phyloP scores from a whole-genome alignment of 176 grass and related monocot genomes.

The Elaeis guineensis region DNA sequence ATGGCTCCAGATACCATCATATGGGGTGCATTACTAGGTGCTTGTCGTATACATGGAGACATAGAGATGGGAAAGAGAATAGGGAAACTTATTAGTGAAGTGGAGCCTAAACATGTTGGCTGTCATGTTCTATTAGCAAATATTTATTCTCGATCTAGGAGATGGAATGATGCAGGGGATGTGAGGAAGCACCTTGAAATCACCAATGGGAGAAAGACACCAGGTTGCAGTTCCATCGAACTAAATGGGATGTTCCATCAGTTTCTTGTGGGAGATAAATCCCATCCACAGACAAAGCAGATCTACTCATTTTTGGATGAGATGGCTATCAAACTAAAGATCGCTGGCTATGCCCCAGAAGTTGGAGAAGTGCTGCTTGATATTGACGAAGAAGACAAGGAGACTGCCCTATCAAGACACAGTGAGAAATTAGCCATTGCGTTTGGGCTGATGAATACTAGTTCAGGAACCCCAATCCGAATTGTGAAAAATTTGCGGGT shows the following conservation, averaged over 20 bases:
- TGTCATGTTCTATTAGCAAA: constrained; percentile 18
- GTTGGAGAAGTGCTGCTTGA: constrained; percentile 18
- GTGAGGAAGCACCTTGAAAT: constrained; percentile 6
- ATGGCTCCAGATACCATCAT: constrained; percentile 11
- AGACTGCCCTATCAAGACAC: constrained; percentile 12
- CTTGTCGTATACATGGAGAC: constrained; percentile 14
- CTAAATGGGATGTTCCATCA: constrained; percentile 6
- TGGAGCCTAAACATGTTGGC: constrained; percentile 8
- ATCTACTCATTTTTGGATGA: constrained; percentile 14
- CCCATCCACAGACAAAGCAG: constrained; percentile 2
- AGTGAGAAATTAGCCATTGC: constrained; percentile 19
- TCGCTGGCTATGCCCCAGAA: constrained; percentile 7
- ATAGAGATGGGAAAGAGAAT: constrained; percentile 11
- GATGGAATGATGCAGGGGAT: constrained; percentile 10
- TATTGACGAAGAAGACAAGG: constrained; percentile 9
- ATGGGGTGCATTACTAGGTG: constrained; percentile 12
- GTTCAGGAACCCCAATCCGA: constrained; percentile 4
- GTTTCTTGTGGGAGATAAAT: constrained; percentile 5
- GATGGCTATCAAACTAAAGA: constrained; percentile 11
- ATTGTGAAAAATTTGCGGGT: constrained; percentile 15
- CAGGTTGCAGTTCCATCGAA: constrained; percentile 15
- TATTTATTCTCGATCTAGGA: constrained; percentile 11
- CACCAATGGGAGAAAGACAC: constrained; percentile 3
- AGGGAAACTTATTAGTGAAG: background rate
- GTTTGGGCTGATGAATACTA: constrained; percentile 12